Conservation (phyloP, 2,329 filamentous ascomycete genomes). For the Fusarium mundagurra region DNA sequence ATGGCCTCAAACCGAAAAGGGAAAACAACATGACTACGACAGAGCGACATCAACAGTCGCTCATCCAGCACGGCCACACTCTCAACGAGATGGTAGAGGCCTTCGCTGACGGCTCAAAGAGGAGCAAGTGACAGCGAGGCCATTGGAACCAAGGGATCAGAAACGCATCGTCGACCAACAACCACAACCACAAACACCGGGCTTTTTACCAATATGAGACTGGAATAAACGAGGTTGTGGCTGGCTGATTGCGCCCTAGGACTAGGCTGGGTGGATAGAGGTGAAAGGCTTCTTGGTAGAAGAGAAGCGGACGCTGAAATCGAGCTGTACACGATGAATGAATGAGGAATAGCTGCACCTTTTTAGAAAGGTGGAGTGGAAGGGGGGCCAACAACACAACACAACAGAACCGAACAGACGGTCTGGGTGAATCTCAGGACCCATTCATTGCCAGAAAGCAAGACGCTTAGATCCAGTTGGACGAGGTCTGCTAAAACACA, state of each 20-base stretch:
- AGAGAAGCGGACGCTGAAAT: constrained; percentile 21
- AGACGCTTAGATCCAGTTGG: constrained; percentile 19
- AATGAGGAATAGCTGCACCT: constrained; percentile 29
- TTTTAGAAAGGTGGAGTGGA: constrained; percentile 19
- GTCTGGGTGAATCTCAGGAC: constrained; percentile 14
- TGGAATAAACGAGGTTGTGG: constrained; percentile 18
- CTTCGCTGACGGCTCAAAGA: constrained; percentile 16
- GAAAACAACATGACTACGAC: constrained; percentile 23
- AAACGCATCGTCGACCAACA: constrained; percentile 18
- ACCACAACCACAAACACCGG: constrained; percentile 9
- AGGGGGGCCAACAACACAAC: constrained; percentile 5
- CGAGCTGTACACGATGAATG: constrained; percentile 22
- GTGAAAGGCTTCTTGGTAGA: constrained; percentile 16
- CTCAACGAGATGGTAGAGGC: constrained; percentile 1
- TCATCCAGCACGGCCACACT: constrained; percentile 13
- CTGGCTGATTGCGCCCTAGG: constrained; percentile 27
- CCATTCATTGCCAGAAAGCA: constrained; percentile 3
- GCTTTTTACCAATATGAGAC: constrained; percentile 1
- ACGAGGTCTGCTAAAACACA: constrained; percentile 7
- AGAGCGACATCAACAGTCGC: constrained; percentile 17
- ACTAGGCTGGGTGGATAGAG: constrained; percentile 26
- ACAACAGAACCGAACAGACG: background rate
- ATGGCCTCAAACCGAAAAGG: constrained; percentile 30
- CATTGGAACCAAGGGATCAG: constrained; percentile 18
- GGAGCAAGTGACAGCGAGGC: constrained; percentile 30